Percentiles rank a stretch among this genome's conserved stretches.
phyloP scores from a whole-genome alignment of 192 early-diverging fungal genomes.

The Rhizophagus sp. region DNA sequence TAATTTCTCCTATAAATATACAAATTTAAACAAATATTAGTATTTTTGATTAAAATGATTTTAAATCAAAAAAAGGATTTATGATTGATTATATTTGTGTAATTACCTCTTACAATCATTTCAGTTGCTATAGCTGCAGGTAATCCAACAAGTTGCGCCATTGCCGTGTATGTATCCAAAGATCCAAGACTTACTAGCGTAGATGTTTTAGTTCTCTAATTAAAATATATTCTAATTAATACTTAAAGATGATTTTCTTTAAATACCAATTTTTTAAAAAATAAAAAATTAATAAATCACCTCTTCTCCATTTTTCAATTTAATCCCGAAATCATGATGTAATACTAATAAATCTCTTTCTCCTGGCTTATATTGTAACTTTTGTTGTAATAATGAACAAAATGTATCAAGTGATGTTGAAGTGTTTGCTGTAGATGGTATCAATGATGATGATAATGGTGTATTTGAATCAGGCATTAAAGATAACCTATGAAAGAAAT shows the following conservation, averaged over 20 bases:
- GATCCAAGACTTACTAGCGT: slow-evolving; percentile 69
- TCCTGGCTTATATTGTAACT: slow-evolving; percentile 70
- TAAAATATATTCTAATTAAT: background rate
- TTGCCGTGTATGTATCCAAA: slow-evolving; percentile 67
- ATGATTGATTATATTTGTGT: background rate
- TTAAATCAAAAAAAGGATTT: too few species aligned
- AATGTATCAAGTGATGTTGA: slow-evolving; percentile 79
- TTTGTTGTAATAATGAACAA: slow-evolving; percentile 74
- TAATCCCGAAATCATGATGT: slow-evolving; percentile 93
- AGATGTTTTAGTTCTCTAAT: slow-evolving; percentile 59
- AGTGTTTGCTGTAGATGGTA: slow-evolving; percentile 32
- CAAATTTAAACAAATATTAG: background rate
- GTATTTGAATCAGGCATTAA: slow-evolving; percentile 31
- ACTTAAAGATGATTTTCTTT: background rate
- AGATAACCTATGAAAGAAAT: slow-evolving; percentile 27
- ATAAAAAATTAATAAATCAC: slow-evolving; percentile 27
- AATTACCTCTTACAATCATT: slow-evolving; percentile 57
- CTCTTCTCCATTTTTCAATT: slow-evolving; percentile 61
- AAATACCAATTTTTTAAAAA: background rate
- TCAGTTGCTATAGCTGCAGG: slow-evolving; percentile 78
- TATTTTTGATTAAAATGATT: too few species aligned
- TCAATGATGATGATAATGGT: background rate
- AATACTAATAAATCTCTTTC: slow-evolving; percentile 94
- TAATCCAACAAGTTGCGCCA: slow-evolving; percentile 82
- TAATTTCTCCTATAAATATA: slow-evolving; percentile 36